Base-by-base conservation (phyloP, 1,139 yeast species). In the Arxiozyma heterogenica region DNA sequence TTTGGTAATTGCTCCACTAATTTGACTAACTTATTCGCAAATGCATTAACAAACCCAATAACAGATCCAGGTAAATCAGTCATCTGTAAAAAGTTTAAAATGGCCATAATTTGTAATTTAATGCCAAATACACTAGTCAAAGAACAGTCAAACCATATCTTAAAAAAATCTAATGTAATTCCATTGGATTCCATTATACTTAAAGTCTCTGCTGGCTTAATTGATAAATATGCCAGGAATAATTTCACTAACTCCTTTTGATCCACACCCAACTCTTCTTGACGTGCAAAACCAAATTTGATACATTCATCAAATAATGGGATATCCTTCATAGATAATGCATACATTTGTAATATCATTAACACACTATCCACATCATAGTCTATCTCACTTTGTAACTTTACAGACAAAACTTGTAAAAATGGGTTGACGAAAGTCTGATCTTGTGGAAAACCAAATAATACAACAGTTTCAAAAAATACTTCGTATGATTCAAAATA, bases 401-500 rank as follows among this genome's bases (percentile, higher is more conserved):
- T 67, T 52, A 50, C 73, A 66, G 63, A 56, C 18, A 67, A 54
- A 7, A 67, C 56, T 51, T 62, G 62, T 59, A 68, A 47, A 60
- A 65, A 66, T 44, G 66, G 55, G 46, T 59, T 59, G 51, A 63
- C 56, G 83, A 68, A 51, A 71, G 80, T 45, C 71, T 76, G 51
- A 75, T 67, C 68, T 25, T 61, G 60, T n/a, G 69, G 66, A 57
- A 69, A 75, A 1, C 96, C 97, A 68, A 81, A 87, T 41, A 84
- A 78, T 57, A 90, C 76, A 63, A 82, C 83, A 64, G 89, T 88
- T 61, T 86, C 89, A 59, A 91, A 77, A 54, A 89, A 80, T 20
- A 93, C 91, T 55, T 78, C 71, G 53, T 86, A 78, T 57, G 87
- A 94, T 63, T 87, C 96, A 57, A 88, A 74, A 66, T 84, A 88